Conservation (phyloP, 176 grass and related monocot genomes). For the Guadua angustifolia region DNA sequence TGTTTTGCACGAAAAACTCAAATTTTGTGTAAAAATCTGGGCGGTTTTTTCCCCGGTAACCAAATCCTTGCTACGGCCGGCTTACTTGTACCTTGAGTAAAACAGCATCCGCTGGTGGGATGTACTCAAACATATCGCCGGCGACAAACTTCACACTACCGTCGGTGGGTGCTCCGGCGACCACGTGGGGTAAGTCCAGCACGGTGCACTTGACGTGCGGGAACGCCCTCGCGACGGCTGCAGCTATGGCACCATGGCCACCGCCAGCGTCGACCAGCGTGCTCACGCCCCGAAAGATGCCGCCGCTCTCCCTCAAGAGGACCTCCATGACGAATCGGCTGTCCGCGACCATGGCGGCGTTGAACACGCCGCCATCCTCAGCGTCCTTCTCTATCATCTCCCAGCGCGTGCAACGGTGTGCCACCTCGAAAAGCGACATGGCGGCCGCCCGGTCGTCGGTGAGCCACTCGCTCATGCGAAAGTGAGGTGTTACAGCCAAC, state of each 20-base stretch:
- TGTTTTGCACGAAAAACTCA: no score
- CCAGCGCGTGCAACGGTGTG: neutral
- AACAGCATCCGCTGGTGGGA: constrained; percentile 50
- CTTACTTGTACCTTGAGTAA: constrained; percentile 47
- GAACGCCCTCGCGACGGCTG: constrained; percentile 41
- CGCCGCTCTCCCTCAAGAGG: neutral
- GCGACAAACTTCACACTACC: neutral
- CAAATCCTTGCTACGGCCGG: no score
- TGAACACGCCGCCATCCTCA: constrained; percentile 7
- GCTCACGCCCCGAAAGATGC: constrained; percentile 39
- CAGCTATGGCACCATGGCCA: neutral
- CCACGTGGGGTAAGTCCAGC: neutral
- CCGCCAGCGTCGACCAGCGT: constrained; percentile 60
- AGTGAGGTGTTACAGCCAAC: neutral
- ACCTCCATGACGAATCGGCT: constrained; percentile 16
- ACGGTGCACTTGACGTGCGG: constrained; percentile 48
- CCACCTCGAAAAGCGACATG: neutral
- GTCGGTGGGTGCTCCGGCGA: neutral
- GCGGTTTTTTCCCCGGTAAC: no score
- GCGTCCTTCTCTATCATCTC: neutral
- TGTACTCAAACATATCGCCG: neutral
- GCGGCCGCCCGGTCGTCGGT: neutral
- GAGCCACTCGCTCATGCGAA: constrained; percentile 28
- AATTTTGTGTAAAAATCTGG: no score
- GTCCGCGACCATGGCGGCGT: constrained; percentile 40